A percentile compares a stretch with the other conserved stretches of the same genome.
These are phyloP conservation scores for Epichloe festucae DNA, from an alignment of 2,329 filamentous ascomycete species.

Conservation along the genomic window DNA sequence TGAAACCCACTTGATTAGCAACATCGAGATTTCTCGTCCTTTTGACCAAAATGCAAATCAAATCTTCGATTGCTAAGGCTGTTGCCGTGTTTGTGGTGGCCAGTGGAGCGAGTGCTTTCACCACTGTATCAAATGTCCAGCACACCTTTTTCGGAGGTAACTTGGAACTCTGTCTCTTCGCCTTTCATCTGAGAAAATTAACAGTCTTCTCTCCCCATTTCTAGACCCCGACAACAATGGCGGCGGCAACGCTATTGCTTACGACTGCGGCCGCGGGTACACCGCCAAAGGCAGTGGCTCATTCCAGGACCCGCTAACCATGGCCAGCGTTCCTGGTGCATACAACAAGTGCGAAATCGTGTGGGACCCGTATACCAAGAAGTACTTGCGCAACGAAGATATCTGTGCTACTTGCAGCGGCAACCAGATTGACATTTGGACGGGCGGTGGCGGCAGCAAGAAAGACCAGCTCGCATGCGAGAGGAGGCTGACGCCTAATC, in stretches of 20 bases:
- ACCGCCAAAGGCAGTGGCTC: background rate
- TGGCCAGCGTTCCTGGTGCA: background rate
- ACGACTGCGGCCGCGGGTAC: background rate
- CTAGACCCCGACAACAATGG: background rate
- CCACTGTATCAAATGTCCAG: too few species aligned
- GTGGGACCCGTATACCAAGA: background rate
- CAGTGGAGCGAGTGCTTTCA: too few species aligned
- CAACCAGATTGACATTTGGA: background rate
- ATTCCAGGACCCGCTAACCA: background rate
- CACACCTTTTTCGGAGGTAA: too few species aligned
- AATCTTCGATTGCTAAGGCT: too few species aligned
- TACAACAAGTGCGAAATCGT: background rate
- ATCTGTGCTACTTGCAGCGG: background rate
- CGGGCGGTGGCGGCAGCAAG: background rate
- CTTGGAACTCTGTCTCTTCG: too few species aligned
- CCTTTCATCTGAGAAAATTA: too few species aligned
- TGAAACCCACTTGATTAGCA: too few species aligned
- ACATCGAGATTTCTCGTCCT: too few species aligned
- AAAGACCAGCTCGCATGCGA: background rate
- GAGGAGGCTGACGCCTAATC: background rate
- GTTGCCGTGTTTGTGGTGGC: too few species aligned
- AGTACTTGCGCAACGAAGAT: background rate
- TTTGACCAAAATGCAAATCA: too few species aligned
- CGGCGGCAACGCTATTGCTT: background rate
- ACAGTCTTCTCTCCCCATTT: too few species aligned